Evolutionary conservation across 305 asterid species (phyloP), one percentile per base, ranked within the genome.

Genomic region (Caryopteris hybrid): DNA sequence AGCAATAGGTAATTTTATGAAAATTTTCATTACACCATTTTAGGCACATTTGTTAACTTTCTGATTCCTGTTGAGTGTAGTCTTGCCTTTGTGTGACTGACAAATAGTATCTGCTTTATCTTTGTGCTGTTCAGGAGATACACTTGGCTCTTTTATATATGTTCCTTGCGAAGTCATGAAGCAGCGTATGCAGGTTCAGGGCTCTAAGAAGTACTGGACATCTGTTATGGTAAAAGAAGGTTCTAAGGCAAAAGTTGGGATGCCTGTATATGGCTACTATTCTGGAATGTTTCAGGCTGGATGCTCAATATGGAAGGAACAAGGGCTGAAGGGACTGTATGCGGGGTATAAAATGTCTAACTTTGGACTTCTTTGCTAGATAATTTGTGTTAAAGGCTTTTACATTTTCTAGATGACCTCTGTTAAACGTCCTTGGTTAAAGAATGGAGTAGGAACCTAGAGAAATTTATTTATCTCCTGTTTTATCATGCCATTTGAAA

Each of bases 81-180:
- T n/a, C 27, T 41, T 42, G 64, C 70, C 51, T 68, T 25, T n/a
- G 21, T 39, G 59, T 46, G 20, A 61, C 74, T 71, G 22, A 52
- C 17, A 18, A 22, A 12, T 53, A 64, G 22, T 31, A 16, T 31
- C 52, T 34, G 64, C 13, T 31, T n/a, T 70, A 39, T 54, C 64
- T 53, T 38, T 52, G 17, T 73, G 55, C 57, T 63, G 70, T 73
- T 77, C 84, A 89, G 96, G 96, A 60, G 96, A 89, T 78, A 86
- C 96, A 2, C 88, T 89, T 51, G 96, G 93, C 48, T 89, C 96
- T 21, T 66, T 86, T 58, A 64, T 89, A 60, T 89, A 89, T 22
- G 91, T 89, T 69, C 96, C 96, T 25, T 89, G 96, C 58, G 96
- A 89, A 80, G 96, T 89, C 78, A 85, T 89, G 76, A 89, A 89